Percentiles rank a stretch among this genome's conserved stretches.
Evolutionary conservation across 805 yeast species (phyloP).

Genomic region (Ogataea naganishii): DNA sequence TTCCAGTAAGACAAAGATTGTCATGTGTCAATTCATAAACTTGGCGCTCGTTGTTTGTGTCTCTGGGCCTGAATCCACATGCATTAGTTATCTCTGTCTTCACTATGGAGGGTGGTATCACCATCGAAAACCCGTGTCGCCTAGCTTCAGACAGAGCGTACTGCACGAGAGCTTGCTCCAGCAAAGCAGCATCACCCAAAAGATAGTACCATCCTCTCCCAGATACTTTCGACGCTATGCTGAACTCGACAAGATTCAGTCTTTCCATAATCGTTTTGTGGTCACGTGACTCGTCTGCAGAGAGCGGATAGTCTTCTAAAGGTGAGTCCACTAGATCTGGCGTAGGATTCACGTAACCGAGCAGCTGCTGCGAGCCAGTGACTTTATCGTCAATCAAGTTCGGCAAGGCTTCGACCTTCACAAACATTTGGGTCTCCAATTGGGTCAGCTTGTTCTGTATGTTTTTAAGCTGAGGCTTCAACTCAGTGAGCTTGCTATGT

Average conservation of each 20-base stretch:
- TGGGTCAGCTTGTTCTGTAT: constrained; percentile 15
- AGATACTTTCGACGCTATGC: constrained; percentile 62
- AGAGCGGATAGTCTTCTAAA: constrained; percentile 10
- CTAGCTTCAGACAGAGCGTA: constrained; percentile 66
- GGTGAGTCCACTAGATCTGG: constrained; percentile 10
- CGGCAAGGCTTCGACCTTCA: constrained; percentile 48
- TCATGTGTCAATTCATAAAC: constrained; percentile 51
- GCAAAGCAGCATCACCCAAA: constrained; percentile 72
- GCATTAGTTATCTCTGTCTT: constrained; percentile 70
- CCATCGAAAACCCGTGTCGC: constrained; percentile 55
- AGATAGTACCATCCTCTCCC: constrained; percentile 89
- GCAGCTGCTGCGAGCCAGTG: constrained; percentile 31
- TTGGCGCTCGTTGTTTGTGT: constrained; percentile 78
- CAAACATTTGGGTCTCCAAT: constrained; percentile 28
- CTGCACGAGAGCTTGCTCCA: constrained; percentile 86
- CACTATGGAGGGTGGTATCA: constrained; percentile 81
- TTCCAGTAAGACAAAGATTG: constrained; percentile 70
- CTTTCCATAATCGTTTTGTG: constrained; percentile 66
- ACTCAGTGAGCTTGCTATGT: constrained; percentile 11
- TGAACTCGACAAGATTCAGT: constrained; percentile 63
- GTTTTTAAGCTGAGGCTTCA: constrained; percentile 21
- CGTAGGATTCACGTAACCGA: constrained; percentile 43
- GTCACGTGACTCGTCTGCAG: constrained; percentile 27
- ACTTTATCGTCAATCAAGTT: constrained; percentile 48
- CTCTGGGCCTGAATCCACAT: constrained; percentile 94